A percentile compares a stretch with the other conserved stretches of the same genome.
Conservation (phyloP, 2,329 filamentous ascomycete species). For the Arachnopeziza araneosa region DNA sequence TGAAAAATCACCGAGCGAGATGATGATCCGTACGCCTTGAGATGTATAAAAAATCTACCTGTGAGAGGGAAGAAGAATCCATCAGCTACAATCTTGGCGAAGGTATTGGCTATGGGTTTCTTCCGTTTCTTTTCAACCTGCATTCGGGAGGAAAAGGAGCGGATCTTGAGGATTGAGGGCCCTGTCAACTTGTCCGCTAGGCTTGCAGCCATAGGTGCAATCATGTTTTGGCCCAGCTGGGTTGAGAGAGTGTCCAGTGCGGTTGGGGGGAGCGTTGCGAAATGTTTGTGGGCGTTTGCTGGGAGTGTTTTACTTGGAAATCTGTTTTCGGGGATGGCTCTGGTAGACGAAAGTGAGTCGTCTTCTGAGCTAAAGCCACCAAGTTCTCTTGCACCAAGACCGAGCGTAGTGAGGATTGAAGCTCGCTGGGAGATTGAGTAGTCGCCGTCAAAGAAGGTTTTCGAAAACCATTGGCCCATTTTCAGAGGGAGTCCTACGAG, state of each 20-base stretch:
- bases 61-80: slow-evolving; percentile 85
- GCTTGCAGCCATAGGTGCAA: slow-evolving; percentile 74
- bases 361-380: slow-evolving; percentile 60
- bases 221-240: slow-evolving; percentile 63
- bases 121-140: slow-evolving; percentile 52
- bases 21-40: slow-evolving; percentile 45
- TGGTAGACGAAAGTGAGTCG: slow-evolving; percentile 27
- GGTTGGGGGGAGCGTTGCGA: slow-evolving; percentile 24
- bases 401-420: slow-evolving; percentile 74
- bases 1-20: slow-evolving; percentile 61
- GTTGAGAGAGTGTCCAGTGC: slow-evolving; percentile 61
- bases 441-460: slow-evolving; percentile 85
- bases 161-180: slow-evolving; percentile 79
- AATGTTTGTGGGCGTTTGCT: slow-evolving; percentile 58
- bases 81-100: slow-evolving; percentile 68
- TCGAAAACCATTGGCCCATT: slow-evolving; percentile 80
- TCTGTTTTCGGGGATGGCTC: slow-evolving; percentile 28
- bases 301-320: slow-evolving; percentile 84
- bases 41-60: slow-evolving; percentile 66
- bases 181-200: slow-evolving; percentile 77
- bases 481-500: slow-evolving; percentile 68
- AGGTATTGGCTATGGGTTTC: slow-evolving; percentile 65
- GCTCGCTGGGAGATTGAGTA: slow-evolving; percentile 83
- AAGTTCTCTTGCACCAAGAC: slow-evolving; percentile 76
- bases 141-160: slow-evolving; percentile 79